Conservation (phyloP, 768 basidiomycete species). For the Boletus rubroflammeus region DNA sequence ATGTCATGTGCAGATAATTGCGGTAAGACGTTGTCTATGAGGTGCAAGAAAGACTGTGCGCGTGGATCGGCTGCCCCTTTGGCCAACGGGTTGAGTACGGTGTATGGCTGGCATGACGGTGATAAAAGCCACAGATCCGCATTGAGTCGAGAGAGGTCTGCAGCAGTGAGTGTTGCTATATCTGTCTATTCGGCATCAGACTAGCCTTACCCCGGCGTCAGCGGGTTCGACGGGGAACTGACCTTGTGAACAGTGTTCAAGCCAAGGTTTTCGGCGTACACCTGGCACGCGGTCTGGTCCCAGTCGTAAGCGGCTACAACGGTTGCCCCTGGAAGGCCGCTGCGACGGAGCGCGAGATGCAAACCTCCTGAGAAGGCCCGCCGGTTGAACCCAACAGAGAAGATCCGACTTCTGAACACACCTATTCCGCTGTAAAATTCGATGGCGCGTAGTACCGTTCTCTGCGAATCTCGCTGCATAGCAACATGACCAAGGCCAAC, state of each 20-base stretch:
- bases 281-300: constrained; percentile 71
- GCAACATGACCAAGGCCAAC: background rate
- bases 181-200: constrained; percentile 42
- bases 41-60: constrained; percentile 70
- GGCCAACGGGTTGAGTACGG: constrained; percentile 68
- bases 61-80: constrained; percentile 71
- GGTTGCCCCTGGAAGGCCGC: constrained; percentile 38
- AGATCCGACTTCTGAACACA: constrained; percentile 21
- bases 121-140: constrained; percentile 76
- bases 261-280: constrained; percentile 63
- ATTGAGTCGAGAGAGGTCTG: constrained; percentile 41
- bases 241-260: constrained; percentile 40
- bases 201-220: background rate
- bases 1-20: constrained; percentile 41
- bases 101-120: constrained; percentile 83
- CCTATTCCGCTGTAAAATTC: constrained; percentile 87
- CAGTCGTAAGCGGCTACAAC: constrained; percentile 77
- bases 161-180: constrained; percentile 54
- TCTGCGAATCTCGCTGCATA: constrained; percentile 6
- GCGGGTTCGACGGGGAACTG: background rate
- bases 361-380: constrained; percentile 58
- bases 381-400: constrained; percentile 1
- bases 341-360: constrained; percentile 60
- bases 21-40: constrained; percentile 61
- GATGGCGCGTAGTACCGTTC: constrained; percentile 22